Evolutionary conservation across 2,329 filamentous ascomycete species (phyloP).

Genomic region (Trichophaea hybrida): DNA sequence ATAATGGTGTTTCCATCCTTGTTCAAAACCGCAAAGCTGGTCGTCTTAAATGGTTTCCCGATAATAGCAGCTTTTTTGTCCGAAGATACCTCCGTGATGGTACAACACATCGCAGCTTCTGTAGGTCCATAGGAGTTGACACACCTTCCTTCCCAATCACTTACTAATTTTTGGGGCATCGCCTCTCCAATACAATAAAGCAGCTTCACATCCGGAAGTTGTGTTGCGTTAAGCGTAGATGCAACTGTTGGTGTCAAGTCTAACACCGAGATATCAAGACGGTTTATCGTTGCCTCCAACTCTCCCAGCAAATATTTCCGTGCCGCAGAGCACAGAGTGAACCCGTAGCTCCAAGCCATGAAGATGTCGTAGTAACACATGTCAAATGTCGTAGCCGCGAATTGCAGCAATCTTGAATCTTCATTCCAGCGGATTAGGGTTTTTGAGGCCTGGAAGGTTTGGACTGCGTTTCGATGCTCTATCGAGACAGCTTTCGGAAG

Average conservation of each 20-base stretch:
- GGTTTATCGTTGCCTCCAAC: slow-evolving; percentile 30
- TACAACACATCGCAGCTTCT: slow-evolving; percentile 36
- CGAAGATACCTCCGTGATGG: slow-evolving; percentile 30
- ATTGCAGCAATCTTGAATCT: slow-evolving; percentile 33
- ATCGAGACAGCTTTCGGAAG: slow-evolving; percentile 34
- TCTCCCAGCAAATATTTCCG: slow-evolving; percentile 32
- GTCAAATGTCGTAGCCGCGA: slow-evolving; percentile 34
- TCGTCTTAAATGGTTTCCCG: slow-evolving; percentile 33
- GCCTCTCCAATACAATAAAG: slow-evolving; percentile 36
- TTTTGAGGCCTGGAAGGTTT: slow-evolving; percentile 33
- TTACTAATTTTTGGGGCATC: slow-evolving; percentile 32
- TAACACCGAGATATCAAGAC: slow-evolving; percentile 30
- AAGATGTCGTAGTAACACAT: slow-evolving; percentile 39
- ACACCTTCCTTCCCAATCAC: slow-evolving; percentile 32
- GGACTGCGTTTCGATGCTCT: slow-evolving; percentile 33
- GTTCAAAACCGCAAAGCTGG: slow-evolving; percentile 32
- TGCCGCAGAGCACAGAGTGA: slow-evolving; percentile 33
- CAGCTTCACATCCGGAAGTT: slow-evolving; percentile 32
- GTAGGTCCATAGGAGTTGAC: slow-evolving; percentile 35
- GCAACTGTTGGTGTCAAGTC: slow-evolving; percentile 36
- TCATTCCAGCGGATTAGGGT: slow-evolving; percentile 32
- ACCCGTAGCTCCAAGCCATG: slow-evolving; percentile 34
- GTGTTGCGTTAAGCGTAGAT: slow-evolving; percentile 28
- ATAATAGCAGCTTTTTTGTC: slow-evolving; percentile 31
- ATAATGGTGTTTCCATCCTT: slow-evolving; percentile 28